These are phyloP conservation scores for Dactylis glomerata DNA, from an alignment of 176 grass and related monocot species.

Conservation along the genomic window DNA sequence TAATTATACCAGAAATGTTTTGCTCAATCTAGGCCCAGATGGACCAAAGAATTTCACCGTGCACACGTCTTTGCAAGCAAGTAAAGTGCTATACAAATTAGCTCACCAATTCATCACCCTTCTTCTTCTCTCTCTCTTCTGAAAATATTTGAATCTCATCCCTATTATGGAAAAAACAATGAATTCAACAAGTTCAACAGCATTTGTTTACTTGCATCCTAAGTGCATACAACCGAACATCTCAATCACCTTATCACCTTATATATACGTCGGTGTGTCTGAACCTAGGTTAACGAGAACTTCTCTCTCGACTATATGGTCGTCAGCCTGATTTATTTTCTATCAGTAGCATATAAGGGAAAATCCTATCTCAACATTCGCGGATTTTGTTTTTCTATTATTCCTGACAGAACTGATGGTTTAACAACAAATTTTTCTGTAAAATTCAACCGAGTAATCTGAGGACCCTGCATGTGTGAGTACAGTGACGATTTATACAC, in stretches of 20 bases:
- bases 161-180: background rate
- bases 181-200: background rate
- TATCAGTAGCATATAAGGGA: background rate
- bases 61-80: background rate
- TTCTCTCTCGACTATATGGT: background rate
- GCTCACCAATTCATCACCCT: too few relatives aligned
- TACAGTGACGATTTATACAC: background rate
- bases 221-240: background rate
- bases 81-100: background rate
- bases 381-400: too few relatives aligned
- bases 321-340: background rate
- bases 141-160: background rate
- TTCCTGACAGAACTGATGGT: background rate
- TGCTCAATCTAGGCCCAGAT: background rate
- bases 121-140: background rate
- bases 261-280: background rate
- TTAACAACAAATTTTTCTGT: background rate
- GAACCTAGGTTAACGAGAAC: background rate
- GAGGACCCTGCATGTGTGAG: background rate
- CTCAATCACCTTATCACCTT: background rate
- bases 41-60: background rate
- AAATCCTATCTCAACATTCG: background rate
- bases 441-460: background rate
- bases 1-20: background rate
- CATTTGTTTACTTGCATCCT: background rate